These are phyloP conservation scores for Penicillium sp. DNA, from an alignment of 2,329 filamentous ascomycete species.

Conservation along the genomic window DNA sequence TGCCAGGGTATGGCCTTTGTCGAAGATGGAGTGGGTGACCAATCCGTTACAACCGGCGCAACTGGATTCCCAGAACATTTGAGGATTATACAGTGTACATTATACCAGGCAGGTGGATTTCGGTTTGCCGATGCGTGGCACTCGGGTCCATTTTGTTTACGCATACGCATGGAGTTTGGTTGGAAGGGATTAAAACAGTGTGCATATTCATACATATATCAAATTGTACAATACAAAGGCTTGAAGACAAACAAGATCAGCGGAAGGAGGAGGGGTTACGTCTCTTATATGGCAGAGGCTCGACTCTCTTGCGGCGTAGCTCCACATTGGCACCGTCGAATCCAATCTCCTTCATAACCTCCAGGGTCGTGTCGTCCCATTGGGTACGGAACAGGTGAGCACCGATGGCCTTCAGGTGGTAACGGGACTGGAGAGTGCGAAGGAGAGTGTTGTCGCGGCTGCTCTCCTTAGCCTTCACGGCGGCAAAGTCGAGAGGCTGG, in stretches of 20 bases:
- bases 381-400: constrained; percentile 82
- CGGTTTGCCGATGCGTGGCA: not conserved
- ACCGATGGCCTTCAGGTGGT: constrained; percentile 70
- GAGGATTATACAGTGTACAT: constrained; percentile 3
- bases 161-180: constrained; percentile 34
- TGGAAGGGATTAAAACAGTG: constrained; percentile 19
- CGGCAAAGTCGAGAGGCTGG: constrained; percentile 57
- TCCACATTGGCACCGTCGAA: constrained; percentile 77
- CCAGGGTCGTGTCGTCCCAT: constrained; percentile 87
- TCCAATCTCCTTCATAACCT: constrained; percentile 77
- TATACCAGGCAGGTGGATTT: not conserved
- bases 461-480: constrained; percentile 53
- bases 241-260: constrained; percentile 28
- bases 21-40: constrained; percentile 37
- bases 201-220: constrained; percentile 46
- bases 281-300: constrained; percentile 65
- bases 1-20: constrained; percentile 46
- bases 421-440: constrained; percentile 70
- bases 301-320: constrained; percentile 76
- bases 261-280: constrained; percentile 52
- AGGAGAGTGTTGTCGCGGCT: constrained; percentile 70
- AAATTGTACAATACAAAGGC: constrained; percentile 44
- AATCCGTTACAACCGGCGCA: constrained; percentile 41
- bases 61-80: constrained; percentile 15
- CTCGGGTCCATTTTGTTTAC: not conserved